Conservation (phyloP, 176 grass and related monocot genomes). For the Triticum dicoccoides region DNA sequence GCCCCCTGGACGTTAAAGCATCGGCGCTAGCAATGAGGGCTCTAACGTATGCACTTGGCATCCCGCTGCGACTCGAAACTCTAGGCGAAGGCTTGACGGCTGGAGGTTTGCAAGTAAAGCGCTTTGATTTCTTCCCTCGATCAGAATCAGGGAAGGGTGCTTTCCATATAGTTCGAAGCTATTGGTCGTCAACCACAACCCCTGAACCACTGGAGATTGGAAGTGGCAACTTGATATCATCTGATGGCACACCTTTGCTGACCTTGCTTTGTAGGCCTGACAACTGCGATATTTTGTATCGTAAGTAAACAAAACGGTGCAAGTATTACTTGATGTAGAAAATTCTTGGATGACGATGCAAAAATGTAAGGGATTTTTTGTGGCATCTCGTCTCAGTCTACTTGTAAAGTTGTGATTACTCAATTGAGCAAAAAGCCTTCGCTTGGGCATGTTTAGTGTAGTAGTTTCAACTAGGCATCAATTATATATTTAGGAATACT, state of each 20-base stretch:
- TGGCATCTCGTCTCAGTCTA: no score
- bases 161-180: background rate
- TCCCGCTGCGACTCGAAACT: conserved; percentile 3
- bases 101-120: background rate
- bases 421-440: no score
- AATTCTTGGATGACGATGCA: background rate
- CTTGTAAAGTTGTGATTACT: no score
- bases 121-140: conserved; percentile 1
- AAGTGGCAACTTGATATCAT: background rate
- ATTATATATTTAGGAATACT: no score
- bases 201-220: background rate
- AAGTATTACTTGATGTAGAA: background rate
- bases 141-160: background rate
- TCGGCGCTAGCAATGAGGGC: background rate
- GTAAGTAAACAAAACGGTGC: background rate
- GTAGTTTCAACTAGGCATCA: no score
- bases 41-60: conserved; percentile 29
- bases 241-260: background rate
- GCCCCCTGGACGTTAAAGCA: background rate
- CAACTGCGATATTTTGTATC: background rate
- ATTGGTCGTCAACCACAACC: background rate
- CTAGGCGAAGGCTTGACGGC: background rate
- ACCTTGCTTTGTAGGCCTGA: background rate
- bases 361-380: background rate
- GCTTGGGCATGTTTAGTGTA: no score